phyloP scores from a whole-genome alignment of 495 filamentous ascomycete species.

The Paragyromitra xinjiangensis region DNA sequence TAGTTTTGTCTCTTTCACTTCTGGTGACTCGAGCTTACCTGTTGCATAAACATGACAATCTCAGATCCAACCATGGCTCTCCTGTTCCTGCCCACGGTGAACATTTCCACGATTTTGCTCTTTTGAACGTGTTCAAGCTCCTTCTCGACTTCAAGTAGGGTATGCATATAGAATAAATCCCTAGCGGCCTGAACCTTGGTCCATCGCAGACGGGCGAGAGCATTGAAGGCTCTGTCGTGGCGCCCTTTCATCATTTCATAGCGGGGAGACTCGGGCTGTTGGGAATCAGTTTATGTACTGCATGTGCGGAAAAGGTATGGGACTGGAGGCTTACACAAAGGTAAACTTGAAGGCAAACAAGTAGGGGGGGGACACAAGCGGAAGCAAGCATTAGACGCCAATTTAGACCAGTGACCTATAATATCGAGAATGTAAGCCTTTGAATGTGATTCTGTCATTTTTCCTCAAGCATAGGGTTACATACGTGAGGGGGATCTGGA shows the following conservation, averaged over 20 bases:
- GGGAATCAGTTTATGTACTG: slow-evolving; percentile 11
- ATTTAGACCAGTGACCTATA: slow-evolving; percentile 69
- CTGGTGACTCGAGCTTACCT: slow-evolving; percentile 62
- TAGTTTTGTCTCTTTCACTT: neutral
- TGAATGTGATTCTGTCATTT: neutral
- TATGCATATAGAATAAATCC: slow-evolving; percentile 83
- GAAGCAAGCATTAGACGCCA: slow-evolving; percentile 89
- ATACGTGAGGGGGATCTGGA: slow-evolving; percentile 44
- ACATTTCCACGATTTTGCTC: slow-evolving; percentile 72
- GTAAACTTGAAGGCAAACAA: slow-evolving; percentile 76
- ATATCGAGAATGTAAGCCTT: slow-evolving; percentile 11
- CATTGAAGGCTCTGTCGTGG: slow-evolving; percentile 71
- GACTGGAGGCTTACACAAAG: slow-evolving; percentile 71
- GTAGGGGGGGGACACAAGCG: slow-evolving; percentile 74
- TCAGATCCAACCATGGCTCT: slow-evolving; percentile 76
- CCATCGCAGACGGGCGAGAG: slow-evolving; percentile 72
- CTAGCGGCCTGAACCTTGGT: slow-evolving; percentile 79
- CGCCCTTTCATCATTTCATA: slow-evolving; percentile 80
- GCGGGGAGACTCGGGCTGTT: slow-evolving; percentile 63
- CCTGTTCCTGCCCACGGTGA: slow-evolving; percentile 80
- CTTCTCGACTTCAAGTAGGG: slow-evolving; percentile 73
- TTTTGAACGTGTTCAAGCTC: slow-evolving; percentile 66
- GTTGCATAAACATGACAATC: slow-evolving; percentile 89
- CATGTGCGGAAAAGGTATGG: neutral
- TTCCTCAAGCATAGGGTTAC: neutral